phyloP scores from a whole-genome alignment of 1,284 basidiomycete species.

The Cryptococcus wingfieldii region DNA sequence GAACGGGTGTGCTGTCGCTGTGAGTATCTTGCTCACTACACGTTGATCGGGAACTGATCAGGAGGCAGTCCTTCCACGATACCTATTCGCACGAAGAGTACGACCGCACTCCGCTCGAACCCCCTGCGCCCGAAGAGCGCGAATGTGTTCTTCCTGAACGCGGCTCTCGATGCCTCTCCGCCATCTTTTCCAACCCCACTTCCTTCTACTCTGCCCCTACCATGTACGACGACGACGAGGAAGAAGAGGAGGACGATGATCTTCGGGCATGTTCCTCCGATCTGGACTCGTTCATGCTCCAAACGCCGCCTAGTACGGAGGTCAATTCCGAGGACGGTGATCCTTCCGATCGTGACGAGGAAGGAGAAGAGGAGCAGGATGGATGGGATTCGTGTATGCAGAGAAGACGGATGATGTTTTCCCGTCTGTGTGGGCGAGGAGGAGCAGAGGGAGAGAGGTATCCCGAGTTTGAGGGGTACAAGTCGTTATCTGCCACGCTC shows the following conservation, averaged over 20 bases:
- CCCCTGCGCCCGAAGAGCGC: constrained; percentile 46
- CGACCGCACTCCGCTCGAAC: constrained; percentile 49
- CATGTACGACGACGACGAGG: background rate
- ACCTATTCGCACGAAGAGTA: constrained; percentile 48
- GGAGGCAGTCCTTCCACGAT: constrained; percentile 37
- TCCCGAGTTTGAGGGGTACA: constrained; percentile 45
- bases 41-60: background rate
- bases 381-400: constrained; percentile 44
- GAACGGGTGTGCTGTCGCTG: constrained; percentile 39
- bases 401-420: constrained; percentile 45
- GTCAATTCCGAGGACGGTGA: constrained; percentile 13
- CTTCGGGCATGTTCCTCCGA: constrained; percentile 4
- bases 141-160: constrained; percentile 46
- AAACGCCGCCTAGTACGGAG: constrained; percentile 15
- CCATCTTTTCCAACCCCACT: constrained; percentile 1
- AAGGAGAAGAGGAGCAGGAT: constrained; percentile 11
- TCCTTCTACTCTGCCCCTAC: background rate
- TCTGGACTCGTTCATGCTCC: constrained; percentile 12
- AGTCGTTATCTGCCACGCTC: constrained; percentile 37
- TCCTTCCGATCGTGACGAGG: constrained; percentile 1
- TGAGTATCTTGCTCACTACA: constrained; percentile 16
- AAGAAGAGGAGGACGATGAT: constrained; percentile 7
- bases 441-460: constrained; percentile 16
- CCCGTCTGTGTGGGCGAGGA: constrained; percentile 24
- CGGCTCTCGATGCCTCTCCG: constrained; percentile 33